Percentiles rank a stretch among this genome's conserved stretches.
Conservation (phyloP, 2,329 filamentous ascomycete species). For the Ophiostoma sp. region DNA sequence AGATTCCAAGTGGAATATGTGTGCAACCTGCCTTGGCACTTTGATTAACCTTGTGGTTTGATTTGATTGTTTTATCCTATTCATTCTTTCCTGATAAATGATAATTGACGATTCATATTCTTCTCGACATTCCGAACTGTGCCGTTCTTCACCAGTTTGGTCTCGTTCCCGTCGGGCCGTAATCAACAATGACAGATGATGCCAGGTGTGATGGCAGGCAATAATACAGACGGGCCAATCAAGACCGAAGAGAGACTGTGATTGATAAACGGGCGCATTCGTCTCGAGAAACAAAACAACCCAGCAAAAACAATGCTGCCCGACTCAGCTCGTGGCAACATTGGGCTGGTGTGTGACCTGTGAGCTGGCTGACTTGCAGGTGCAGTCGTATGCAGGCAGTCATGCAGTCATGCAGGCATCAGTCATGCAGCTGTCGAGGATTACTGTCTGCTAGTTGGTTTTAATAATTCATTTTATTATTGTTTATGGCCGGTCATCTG, state of each 20-base stretch:
- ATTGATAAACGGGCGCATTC: no score
- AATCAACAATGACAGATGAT: not conserved
- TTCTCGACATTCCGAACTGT: not conserved
- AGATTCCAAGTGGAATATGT: not conserved
- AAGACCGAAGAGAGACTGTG: not conserved
- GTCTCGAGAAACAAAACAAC: not conserved
- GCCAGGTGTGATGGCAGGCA: not conserved
- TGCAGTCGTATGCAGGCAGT: not conserved
- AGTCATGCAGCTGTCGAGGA: not conserved
- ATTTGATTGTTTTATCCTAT: not conserved
- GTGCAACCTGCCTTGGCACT: no score
- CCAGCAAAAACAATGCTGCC: not conserved
- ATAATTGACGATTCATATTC: not conserved
- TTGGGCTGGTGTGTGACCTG: not conserved
- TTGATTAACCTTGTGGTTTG: no score
- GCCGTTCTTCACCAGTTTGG: not conserved
- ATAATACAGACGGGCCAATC: not conserved
- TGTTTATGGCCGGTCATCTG: no score
- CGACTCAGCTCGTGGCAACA: not conserved
- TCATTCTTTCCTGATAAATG: not conserved
- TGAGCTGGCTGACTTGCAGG: slow-evolving; percentile 8
- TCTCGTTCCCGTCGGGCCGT: slow-evolving; percentile 2
- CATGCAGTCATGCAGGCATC: not conserved
- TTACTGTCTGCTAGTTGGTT: not conserved
- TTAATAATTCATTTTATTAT: not conserved